phyloP scores from a whole-genome alignment of 805 yeast species.

The Starmerella khaoyaiensis region DNA sequence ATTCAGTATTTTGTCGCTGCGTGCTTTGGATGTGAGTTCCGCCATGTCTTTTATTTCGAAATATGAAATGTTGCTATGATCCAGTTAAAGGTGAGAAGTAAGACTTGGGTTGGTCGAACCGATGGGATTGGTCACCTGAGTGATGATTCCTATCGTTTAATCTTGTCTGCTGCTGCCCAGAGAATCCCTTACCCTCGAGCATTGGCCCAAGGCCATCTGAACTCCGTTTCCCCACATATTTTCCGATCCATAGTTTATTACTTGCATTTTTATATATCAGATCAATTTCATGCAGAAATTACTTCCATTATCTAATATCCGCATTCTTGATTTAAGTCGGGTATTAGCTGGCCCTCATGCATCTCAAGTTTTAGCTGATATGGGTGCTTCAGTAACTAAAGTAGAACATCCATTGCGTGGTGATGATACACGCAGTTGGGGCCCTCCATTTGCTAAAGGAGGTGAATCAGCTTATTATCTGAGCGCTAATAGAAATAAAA shows the following conservation, averaged over 20 bases:
- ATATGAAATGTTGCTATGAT: no score
- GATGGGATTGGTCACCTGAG: no score
- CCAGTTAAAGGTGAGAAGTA: no score
- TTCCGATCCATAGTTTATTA: no score
- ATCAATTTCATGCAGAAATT: not conserved
- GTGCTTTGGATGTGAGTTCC: conserved; percentile 9
- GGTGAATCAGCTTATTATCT: conserved; percentile 33
- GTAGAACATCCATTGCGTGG: conserved; percentile 33
- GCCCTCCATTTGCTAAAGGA: conserved; percentile 32
- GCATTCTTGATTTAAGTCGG: conserved; percentile 31
- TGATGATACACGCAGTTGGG: conserved; percentile 35
- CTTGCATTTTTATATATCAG: no score
- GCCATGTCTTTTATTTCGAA: no score
- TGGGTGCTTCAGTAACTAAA: conserved; percentile 34
- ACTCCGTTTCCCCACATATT: no score
- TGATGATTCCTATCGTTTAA: no score
- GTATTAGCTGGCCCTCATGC: conserved; percentile 35
- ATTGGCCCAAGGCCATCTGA: no score
- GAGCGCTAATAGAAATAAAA: conserved; percentile 30
- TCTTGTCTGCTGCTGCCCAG: no score
- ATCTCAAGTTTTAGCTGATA: conserved; percentile 32
- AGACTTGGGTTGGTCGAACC: no score
- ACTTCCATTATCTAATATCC: conserved; percentile 28
- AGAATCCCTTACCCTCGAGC: no score
- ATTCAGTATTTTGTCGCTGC: conserved; percentile 23